A percentile compares a stretch with the other conserved stretches of the same genome.
Evolutionary conservation across 2,329 filamentous ascomycete species (phyloP).

Genomic region (Cladorrhinum sp.): DNA sequence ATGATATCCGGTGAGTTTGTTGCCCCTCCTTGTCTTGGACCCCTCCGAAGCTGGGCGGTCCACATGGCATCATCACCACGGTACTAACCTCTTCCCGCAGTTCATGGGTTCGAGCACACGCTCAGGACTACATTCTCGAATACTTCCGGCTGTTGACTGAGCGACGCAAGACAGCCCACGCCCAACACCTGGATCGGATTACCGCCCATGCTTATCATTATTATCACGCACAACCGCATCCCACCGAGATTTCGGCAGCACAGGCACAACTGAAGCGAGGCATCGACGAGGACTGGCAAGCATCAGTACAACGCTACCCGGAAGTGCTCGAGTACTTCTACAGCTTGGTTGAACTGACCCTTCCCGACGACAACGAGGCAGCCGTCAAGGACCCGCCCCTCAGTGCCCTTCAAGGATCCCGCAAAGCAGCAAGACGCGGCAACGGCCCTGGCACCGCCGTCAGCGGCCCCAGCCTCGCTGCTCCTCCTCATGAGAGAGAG

Average conservation of each 20-base stretch:
- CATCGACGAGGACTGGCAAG: constrained; percentile 76
- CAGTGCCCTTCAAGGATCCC: constrained; percentile 48
- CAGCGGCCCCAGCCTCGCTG: constrained; percentile 33
- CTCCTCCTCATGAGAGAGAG: constrained; percentile 29
- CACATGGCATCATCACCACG: background rate
- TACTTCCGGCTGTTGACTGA: constrained; percentile 62
- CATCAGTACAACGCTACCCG: constrained; percentile 71
- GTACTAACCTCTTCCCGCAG: constrained; percentile 37
- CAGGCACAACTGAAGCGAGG: constrained; percentile 66
- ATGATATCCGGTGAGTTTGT: constrained; percentile 57
- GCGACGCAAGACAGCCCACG: constrained; percentile 57
- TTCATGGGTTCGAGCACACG: constrained; percentile 61
- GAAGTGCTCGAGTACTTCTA: constrained; percentile 83
- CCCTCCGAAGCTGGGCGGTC: background rate
- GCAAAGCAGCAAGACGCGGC: constrained; percentile 45
- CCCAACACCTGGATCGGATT: constrained; percentile 54
- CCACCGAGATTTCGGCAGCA: constrained; percentile 60
- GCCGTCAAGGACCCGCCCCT: constrained; percentile 59
- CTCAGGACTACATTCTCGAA: constrained; percentile 65
- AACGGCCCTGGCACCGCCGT: constrained; percentile 36
- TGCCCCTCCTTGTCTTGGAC: background rate
- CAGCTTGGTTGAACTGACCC: constrained; percentile 61
- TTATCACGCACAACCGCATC: constrained; percentile 57
- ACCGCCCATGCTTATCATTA: constrained; percentile 54
- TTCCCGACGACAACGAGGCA: constrained; percentile 61